Conservation (phyloP, 306 rosid species). For the Gillenia trifoliata region DNA sequence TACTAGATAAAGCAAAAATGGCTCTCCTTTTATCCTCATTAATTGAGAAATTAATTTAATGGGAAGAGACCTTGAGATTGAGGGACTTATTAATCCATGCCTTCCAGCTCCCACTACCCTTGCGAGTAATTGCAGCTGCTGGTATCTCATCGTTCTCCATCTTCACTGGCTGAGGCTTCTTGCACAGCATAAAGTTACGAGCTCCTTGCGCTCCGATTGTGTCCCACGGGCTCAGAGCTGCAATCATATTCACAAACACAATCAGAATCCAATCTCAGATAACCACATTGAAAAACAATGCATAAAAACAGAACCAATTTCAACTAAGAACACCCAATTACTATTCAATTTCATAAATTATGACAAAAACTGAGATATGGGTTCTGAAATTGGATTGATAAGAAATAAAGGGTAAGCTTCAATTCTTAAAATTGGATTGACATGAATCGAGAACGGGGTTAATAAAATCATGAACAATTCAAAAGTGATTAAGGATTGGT, state of each 20-base stretch:
- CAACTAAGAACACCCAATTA: neutral
- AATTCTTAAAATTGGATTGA: neutral
- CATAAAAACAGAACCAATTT: neutral
- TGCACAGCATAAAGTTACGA: conserved; percentile 80
- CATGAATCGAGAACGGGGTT: neutral
- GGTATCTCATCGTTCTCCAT: conserved; percentile 14
- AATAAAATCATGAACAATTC: neutral
- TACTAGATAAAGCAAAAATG: neutral
- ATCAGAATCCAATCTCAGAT: neutral
- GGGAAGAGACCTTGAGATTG: conserved; percentile 63
- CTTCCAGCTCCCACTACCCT: conserved; percentile 70
- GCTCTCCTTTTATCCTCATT: neutral
- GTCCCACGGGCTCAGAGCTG: conserved; percentile 79
- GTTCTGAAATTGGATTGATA: neutral
- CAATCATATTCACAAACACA: conserved; percentile 13
- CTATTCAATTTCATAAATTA: neutral
- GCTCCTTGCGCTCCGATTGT: conserved; percentile 77
- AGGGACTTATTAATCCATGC: conserved; percentile 84
- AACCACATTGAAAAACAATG: neutral
- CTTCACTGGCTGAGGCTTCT: conserved; percentile 55
- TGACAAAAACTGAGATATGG: neutral
- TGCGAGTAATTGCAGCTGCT: conserved; percentile 24
- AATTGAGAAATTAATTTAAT: conserved; percentile 21
- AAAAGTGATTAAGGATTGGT: neutral
- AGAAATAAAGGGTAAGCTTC: neutral